Base-by-base conservation (phyloP, 2,329 filamentous ascomycete species). In the Trichoderma harzianum region DNA sequence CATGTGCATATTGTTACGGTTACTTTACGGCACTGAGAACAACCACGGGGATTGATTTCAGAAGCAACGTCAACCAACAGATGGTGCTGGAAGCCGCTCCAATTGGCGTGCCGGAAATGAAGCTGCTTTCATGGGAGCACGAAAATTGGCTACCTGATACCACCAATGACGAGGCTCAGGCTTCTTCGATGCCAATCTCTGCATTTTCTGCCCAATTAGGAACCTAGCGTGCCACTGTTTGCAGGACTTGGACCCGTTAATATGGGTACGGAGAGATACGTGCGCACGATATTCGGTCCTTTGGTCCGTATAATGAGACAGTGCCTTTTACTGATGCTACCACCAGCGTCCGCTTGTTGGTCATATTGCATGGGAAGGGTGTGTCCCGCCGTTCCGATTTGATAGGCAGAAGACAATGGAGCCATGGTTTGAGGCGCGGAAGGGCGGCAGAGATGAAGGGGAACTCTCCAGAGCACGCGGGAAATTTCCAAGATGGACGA, bases 211-310 rank as follows among this genome's bases (percentile, higher is more conserved):
- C 66, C 66, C 57, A 69, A 69, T 62, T 62, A 53, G 39, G 30
- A 69, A 51, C 28, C 43, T 62, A n/a, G 66, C 14, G 14, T 30
- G 66, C 36, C 39, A 18, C 65, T 30, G 16, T 43, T 30, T 68
- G 65, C 65, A 58, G 65, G 65, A 60, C 36, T 47, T 28, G 21
- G 65, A n/a, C 53, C 65, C 66, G 18, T 61, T 69, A 53, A 62
- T 61, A 69, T 69, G 57, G 67, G 39, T 53, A 69, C 66, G 24
- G 53, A 34, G 55, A 43, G 53, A 68, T 68, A 30, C 53, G 53
- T 68, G 53, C 65, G 65, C 36, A 39, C 57, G 36, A 62, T 62
- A 69, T 61, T 69, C 67, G 67, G 67, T 62, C 67, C 67, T 69
- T 69, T 69, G 57, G 28, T 28, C 57, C 39, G 57, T 61, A 69